Base-by-base conservation (phyloP, 1,139 yeast genomes). In the Candida pseudoviswanathii region DNA sequence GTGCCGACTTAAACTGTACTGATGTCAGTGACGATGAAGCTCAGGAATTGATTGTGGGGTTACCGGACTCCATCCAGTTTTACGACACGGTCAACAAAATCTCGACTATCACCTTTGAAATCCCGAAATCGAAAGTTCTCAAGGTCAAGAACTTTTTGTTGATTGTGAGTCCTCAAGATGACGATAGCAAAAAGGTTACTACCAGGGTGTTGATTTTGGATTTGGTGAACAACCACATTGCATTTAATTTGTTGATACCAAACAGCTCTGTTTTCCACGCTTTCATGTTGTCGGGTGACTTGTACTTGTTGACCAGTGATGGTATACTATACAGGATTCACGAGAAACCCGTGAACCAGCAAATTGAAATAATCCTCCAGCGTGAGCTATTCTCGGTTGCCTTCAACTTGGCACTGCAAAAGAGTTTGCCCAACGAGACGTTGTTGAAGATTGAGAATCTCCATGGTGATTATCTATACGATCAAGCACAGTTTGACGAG, bases 301-400 rank as follows among this genome's bases (percentile, higher is more conserved):
- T 88, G 8, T 84, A 76, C 57, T 68, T 89, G 11, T 66, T 92
- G 11, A 82, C 91, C 2, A 72, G 85, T 1, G 96, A 91, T 63
- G 97, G 97, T 0, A 68, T 87, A 4, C 68, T 94, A 5, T 85
- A 86, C 60, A 79, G 78, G 53, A 66, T 91, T 27, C 82, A 78
- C 45, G 96, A 89, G 63, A 86, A 86, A 59, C 72, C 85, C 0
- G 64, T 86, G 5, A 73, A 79, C 27, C 84, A 85, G 48, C 89
- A 89, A 58, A 71, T 94, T n/a, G 85, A 85, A 38, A 77, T 85
- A 10, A 77, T 91, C 3, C 73, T 85, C 22, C 87, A 85, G 54
- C 74, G 95, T 45, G 88, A 89, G 47, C 69, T 90, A 27, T 94
- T 80, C 57, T 78, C 84, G 21, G 76, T 88, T 47, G 97, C 98